phyloP scores from a whole-genome alignment of 176 grass and related monocot genomes.

The Melocanna baccifera region DNA sequence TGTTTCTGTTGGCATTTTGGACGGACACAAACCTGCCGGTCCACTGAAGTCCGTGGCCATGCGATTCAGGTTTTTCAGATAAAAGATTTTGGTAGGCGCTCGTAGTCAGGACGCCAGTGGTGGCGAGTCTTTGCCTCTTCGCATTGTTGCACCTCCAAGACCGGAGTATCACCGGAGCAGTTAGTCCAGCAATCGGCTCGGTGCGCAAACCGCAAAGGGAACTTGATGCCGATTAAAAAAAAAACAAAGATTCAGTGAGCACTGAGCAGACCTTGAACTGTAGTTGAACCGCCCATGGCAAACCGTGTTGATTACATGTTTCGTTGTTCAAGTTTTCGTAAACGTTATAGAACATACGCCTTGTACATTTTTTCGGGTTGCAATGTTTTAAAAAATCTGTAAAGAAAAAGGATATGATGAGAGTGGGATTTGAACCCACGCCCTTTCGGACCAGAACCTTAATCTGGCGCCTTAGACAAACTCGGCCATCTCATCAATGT shows the following conservation, averaged over 20 bases:
- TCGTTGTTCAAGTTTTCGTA: not conserved
- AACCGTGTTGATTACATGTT: not conserved
- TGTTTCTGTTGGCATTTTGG: not conserved
- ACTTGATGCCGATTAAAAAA: not conserved
- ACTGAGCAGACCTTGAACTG: too few relatives aligned
- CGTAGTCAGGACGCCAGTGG: not conserved
- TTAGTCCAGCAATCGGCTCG: not conserved
- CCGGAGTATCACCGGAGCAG: not conserved
- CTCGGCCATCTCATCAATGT: slow-evolving; percentile 60
- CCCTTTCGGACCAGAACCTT: slow-evolving; percentile 73
- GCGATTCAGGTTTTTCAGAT: not conserved
- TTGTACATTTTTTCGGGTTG: not conserved
- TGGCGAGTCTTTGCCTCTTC: too few relatives aligned
- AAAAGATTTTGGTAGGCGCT: not conserved
- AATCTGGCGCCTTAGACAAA: slow-evolving; percentile 83
- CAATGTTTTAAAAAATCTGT: not conserved
- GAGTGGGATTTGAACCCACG: slow-evolving; percentile 92
- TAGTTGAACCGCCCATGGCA: not conserved
- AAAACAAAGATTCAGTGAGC: too few relatives aligned
- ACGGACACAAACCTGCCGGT: not conserved
- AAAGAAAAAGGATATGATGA: not conserved
- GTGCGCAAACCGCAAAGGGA: not conserved
- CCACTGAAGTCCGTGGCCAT: not conserved
- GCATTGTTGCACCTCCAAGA: not conserved
- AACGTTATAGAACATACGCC: slow-evolving; percentile 23